Evolutionary conservation across 2,329 filamentous ascomycete genomes (phyloP).

Genomic region (Aspergillus uvarum): DNA sequence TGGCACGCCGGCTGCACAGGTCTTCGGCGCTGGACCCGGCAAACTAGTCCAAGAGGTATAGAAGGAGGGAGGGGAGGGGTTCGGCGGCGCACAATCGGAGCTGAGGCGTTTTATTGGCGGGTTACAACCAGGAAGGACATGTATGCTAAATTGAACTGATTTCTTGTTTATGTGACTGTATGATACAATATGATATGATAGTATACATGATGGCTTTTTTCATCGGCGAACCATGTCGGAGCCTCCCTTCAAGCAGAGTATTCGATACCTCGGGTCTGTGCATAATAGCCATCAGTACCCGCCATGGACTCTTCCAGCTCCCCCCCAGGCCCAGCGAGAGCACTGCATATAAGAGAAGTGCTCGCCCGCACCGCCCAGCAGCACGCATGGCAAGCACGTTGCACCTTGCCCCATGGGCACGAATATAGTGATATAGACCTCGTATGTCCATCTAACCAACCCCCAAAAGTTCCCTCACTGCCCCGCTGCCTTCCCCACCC

Average conservation of each 20-base stretch:
- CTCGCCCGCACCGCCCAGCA: background rate
- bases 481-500: background rate
- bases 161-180: background rate
- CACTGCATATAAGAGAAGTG: background rate
- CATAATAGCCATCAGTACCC: too few relatives aligned
- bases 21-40: conserved; percentile 35
- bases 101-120: conserved; percentile 22
- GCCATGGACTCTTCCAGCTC: too few relatives aligned
- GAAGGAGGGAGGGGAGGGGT: background rate
- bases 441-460: background rate
- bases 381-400: background rate
- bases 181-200: background rate
- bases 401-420: too few relatives aligned
- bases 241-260: too few relatives aligned
- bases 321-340: background rate
- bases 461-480: background rate
- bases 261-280: too few relatives aligned
- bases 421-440: too few relatives aligned
- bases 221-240: too few relatives aligned
- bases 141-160: background rate
- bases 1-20: conserved; percentile 42
- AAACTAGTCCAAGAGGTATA: conserved; percentile 44
- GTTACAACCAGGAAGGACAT: conserved; percentile 17
- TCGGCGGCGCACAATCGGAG: conserved; percentile 16
- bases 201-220: background rate